These are phyloP conservation scores for Sclerotiophoma versabilis DNA, from an alignment of 2,329 filamentous ascomycete genomes.

Conservation along the genomic window DNA sequence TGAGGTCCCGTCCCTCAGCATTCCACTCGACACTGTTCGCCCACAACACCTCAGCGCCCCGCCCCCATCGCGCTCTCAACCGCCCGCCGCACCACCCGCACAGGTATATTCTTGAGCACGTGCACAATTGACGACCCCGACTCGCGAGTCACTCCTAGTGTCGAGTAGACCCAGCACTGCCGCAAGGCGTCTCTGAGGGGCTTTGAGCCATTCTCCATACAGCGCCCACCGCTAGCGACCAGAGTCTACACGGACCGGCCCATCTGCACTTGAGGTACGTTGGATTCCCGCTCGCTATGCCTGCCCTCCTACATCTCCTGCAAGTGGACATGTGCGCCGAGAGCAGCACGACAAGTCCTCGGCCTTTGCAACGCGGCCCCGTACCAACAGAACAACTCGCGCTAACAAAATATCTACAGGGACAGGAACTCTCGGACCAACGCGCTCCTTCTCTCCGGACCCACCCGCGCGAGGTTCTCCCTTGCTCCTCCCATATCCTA, in stretches of 20 bases:
- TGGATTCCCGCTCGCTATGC: constrained; percentile 1
- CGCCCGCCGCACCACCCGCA: constrained; percentile 38
- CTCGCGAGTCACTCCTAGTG: constrained; percentile 33
- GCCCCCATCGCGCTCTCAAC: constrained; percentile 38
- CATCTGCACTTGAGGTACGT: constrained; percentile 43
- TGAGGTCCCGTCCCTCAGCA: constrained; percentile 44
- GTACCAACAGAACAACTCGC: constrained; percentile 15
- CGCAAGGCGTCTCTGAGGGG: constrained; percentile 49
- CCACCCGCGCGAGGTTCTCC: constrained; percentile 45
- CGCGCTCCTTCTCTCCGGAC: constrained; percentile 35
- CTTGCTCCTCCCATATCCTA: constrained; percentile 38
- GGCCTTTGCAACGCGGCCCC: constrained; percentile 20
- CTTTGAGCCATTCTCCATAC: constrained; percentile 49
- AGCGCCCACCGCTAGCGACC: constrained; percentile 33
- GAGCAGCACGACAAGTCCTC: constrained; percentile 19
- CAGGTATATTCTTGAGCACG: constrained; percentile 36
- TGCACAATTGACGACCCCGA: constrained; percentile 39
- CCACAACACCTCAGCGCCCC: constrained; percentile 44
- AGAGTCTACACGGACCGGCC: constrained; percentile 28
- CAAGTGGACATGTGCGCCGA: constrained; percentile 1
- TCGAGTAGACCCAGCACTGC: constrained; percentile 46
- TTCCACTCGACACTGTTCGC: constrained; percentile 45
- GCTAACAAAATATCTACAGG: constrained; percentile 34
- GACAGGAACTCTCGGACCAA: constrained; percentile 27
- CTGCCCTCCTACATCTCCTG: background rate